Conservation (phyloP, 2,329 filamentous ascomycete species). For the Tolypocladium ovalisporum region DNA sequence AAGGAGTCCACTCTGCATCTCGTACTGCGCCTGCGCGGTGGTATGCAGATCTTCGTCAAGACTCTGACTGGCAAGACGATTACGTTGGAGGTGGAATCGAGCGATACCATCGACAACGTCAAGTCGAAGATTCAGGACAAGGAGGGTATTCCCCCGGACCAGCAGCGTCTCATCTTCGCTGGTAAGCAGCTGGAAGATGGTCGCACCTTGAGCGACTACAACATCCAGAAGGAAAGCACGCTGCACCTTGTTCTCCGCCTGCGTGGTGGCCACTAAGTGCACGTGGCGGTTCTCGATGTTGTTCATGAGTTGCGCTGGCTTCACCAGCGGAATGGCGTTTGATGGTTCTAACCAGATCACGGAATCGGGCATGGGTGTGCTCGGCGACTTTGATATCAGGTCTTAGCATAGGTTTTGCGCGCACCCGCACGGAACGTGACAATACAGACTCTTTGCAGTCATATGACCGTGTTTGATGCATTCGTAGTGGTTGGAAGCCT, state of each 20-base stretch:
- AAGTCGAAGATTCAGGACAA: conserved; percentile 98
- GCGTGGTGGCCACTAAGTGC: conserved; percentile 56
- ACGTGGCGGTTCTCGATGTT: conserved; percentile 4
- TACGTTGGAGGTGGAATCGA: conserved; percentile 80
- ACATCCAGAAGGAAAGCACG: conserved; percentile 90
- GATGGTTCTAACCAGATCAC: conserved; percentile 8
- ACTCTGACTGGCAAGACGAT: conserved; percentile 92
- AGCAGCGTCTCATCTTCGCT: conserved; percentile 92
- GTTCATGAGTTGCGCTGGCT: conserved; percentile 62
- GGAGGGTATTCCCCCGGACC: conserved; percentile 92
- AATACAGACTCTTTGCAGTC: not conserved
- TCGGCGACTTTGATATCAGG: conserved; percentile 4
- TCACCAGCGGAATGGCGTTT: conserved; percentile 45
- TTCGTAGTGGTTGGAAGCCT: not conserved
- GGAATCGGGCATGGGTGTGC: conserved; percentile 8
- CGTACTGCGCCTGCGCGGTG: conserved; percentile 71
- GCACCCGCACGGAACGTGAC: not conserved
- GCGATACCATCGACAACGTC: conserved; percentile 91
- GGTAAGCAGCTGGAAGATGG: conserved; percentile 95
- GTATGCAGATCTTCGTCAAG: conserved; percentile 71
- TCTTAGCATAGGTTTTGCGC: conserved; percentile 3
- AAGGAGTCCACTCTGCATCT: conserved; percentile 77
- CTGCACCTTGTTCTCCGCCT: conserved; percentile 81
- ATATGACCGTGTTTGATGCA: not conserved
- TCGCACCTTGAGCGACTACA: conserved; percentile 83